A percentile compares a stretch with the other conserved stretches of the same genome.
These are phyloP conservation scores for Pleurotus eryngii DNA, from an alignment of 768 basidiomycete genomes.

Conservation along the genomic window DNA sequence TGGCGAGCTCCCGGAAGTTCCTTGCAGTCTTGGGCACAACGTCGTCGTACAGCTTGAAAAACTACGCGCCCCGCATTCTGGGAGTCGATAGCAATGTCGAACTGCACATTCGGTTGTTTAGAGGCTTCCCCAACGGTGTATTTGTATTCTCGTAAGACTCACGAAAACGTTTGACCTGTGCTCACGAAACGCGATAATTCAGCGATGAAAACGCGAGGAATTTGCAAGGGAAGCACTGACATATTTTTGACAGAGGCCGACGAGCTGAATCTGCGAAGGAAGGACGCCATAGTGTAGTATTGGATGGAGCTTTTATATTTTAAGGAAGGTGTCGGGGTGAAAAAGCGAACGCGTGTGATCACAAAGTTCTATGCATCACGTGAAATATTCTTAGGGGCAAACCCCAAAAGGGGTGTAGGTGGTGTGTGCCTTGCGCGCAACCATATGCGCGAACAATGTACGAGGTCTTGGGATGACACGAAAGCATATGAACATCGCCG, in stretches of 20 bases:
- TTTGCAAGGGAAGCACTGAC: conserved; percentile 23
- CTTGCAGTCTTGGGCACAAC: conserved; percentile 75
- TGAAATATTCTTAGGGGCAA: not conserved
- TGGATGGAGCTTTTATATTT: not conserved
- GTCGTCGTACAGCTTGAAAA: conserved; percentile 83
- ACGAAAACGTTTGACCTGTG: conserved; percentile 39
- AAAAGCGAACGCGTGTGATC: not conserved
- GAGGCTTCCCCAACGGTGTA: not conserved
- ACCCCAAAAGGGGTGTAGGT: not conserved
- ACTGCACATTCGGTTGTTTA: conserved; percentile 33
- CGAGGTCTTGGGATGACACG: not conserved
- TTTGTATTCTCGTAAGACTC: not conserved
- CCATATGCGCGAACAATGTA: not conserved
- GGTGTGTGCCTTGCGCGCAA: not conserved
- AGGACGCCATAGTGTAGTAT: not conserved
- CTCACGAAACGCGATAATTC: conserved; percentile 6
- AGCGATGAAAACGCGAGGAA: conserved; percentile 1
- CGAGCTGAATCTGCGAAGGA: not conserved
- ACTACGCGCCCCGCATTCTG: conserved; percentile 66
- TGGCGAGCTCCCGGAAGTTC: conserved; percentile 81
- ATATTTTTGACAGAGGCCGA: conserved; percentile 12
- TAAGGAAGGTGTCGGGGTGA: not conserved
- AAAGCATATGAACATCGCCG: not conserved
- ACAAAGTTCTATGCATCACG: not conserved
- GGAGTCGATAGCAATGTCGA: conserved; percentile 60